Base-by-base conservation (phyloP, 495 filamentous ascomycete genomes). In the Melanomma pulvis-pyrius region DNA sequence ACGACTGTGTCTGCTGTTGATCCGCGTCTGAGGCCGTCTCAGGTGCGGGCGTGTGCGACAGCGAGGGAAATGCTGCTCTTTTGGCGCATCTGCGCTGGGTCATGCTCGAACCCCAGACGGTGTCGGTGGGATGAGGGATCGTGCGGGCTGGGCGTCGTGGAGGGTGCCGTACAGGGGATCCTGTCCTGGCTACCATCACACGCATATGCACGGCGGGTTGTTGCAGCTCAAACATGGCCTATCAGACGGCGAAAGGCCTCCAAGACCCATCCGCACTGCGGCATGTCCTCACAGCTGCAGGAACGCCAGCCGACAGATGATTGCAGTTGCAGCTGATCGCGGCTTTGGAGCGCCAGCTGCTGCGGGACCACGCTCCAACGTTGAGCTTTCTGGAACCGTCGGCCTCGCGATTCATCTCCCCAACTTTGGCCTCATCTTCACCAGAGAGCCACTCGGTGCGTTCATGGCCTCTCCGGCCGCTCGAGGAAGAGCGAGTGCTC, bases 201-300 rank as follows among this genome's bases (percentile, higher is more conserved):
- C 53, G 67, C 71, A 73, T 73, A 73, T 73, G 71, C 67, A 70
- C 21, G 25, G 63, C 71, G 71, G 71, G 71, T 67, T 41, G 36
- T 22, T 73, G 71, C 71, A 73, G 71, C 28, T 49, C 17, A 39
- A 41, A 63, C 64, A 59, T 53, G 57, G 13, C 71, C 71, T 69
- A 73, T 68, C 65, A 72, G 15, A n/a, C 29, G 0, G 19, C 61
- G 4, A 2, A 28, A 29, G n/a, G 13, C 34, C 34, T 44, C 30
- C 54, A 59, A 71, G 55, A 30, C 26, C 34, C 26, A 44, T 3
- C 55, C 56, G 65, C 47, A 60, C 46, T 61, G 65, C 66, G 66
- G 66, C 62, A 69, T 56, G 61, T 22, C 58, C 59, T 59, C 34
- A 36, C 50, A 68, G 59, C 65, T 72, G 71, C 71, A 73, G 71